Percentiles rank a stretch among this genome's conserved stretches.
Evolutionary conservation across 352 stramenopile species (phyloP).

Genomic region (Phytophthora boehmeriae): DNA sequence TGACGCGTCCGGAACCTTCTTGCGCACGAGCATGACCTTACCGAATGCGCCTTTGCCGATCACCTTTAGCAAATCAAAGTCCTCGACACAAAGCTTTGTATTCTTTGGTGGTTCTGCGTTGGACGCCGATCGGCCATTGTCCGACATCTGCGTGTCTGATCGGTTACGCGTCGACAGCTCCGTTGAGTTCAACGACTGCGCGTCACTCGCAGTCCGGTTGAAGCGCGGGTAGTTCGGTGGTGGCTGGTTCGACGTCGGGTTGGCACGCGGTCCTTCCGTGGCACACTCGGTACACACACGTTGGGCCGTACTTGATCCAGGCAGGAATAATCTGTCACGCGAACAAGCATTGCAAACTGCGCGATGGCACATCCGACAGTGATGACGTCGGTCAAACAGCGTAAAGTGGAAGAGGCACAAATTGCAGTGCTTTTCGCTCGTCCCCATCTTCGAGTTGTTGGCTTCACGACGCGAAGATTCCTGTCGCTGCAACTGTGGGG

Average conservation of each 20-base stretch:
- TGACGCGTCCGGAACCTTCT: conserved; percentile 81
- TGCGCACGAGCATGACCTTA: conserved; percentile 96
- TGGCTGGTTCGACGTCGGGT: conserved; percentile 26
- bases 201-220: conserved; percentile 67
- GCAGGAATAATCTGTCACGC: conserved; percentile 83
- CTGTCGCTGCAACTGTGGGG: conserved; percentile 61
- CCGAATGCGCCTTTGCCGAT: conserved; percentile 96
- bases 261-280: conserved; percentile 76
- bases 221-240: conserved; percentile 47
- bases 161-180: conserved; percentile 49
- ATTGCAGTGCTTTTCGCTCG: conserved; percentile 90
- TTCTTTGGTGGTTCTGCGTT: conserved; percentile 39
- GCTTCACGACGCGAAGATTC: conserved; percentile 55
- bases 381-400: conserved; percentile 88
- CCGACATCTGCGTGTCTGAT: conserved; percentile 82
- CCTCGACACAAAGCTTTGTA: conserved; percentile 86
- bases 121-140: conserved; percentile 60
- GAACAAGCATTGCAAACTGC: conserved; percentile 90
- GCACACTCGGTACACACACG: conserved; percentile 90
- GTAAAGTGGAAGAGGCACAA: conserved; percentile 91
- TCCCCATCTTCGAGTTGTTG: conserved; percentile 64
- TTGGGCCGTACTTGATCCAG: conserved; percentile 83
- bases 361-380: conserved; percentile 90
- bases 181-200: conserved; percentile 41
- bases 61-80: conserved; percentile 96